Evolutionary conservation across 371 early-diverging fungal species (phyloP), one percentile per base, ranked within the genome.

Genomic region (Actinomortierella ambigua): DNA sequence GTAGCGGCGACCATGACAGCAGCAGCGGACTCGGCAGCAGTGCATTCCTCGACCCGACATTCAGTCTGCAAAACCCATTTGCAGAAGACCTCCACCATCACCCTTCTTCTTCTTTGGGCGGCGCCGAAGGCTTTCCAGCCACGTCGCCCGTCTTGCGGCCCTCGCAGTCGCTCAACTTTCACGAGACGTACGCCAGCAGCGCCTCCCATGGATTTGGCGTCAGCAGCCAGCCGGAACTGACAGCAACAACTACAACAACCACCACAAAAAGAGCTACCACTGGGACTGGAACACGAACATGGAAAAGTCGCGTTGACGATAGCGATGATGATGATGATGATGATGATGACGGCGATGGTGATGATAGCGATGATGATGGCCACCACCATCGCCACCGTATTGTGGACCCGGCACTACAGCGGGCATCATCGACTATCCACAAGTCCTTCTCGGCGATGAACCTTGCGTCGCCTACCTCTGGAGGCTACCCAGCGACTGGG

Each of bases 41-140:
- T 11, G 61, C 65, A 2, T 71, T 66, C 24, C 50, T 71, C 27
- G 73, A 71, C 46, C 73, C 73, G n/a, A 34, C 34, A 34, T 71
- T 63, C 54, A 66, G 66, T 49, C 66, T 66, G 44, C 66, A 66
- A 13, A 71, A 71, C 44, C 73, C 73, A 0, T 71, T 71, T 51
- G 73, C 73, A 9, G 73, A 71, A 1, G 73, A 71, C 46, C 42
- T 59, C 7, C 51, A 61, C 1, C n/a, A n/a, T n/a, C n/a, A n/a
- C n/a, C n/a, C n/a, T n/a, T n/a, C n/a, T n/a, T n/a, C n/a, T n/a
- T n/a, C n/a, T n/a, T n/a, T n/a, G n/a, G n/a, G n/a, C 4, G 34
- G 11, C 34, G 34, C 11, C 4, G 4, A 4, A 34, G 61, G 34
- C 13, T 6, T 20, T 7, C 56, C 63, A 7, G 40, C 48, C 29